Conservation (phyloP, 1,139 yeast species). For the Tardiomyces depauwii region DNA sequence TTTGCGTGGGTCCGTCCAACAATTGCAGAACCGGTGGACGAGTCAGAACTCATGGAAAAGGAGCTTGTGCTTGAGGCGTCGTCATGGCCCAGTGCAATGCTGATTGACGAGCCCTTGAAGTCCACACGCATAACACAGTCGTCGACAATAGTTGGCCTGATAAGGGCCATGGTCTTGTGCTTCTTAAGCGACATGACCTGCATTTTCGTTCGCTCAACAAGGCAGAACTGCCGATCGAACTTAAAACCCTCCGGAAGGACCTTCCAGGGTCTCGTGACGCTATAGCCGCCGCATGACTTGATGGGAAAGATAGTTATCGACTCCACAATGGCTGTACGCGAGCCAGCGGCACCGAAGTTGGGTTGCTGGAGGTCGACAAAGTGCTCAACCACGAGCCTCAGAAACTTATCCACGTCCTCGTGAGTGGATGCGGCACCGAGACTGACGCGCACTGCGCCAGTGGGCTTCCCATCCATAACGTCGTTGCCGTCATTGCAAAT, state of each 20-base stretch:
- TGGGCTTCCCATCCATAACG: constrained; percentile 25
- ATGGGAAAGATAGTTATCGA: constrained; percentile 25
- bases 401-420: constrained; percentile 20
- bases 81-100: background rate
- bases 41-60: background rate
- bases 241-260: constrained; percentile 20
- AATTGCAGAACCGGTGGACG: constrained; percentile 1
- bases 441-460: constrained; percentile 32
- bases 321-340: constrained; percentile 6
- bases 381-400: background rate
- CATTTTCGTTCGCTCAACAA: constrained; percentile 18
- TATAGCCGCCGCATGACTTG: constrained; percentile 28
- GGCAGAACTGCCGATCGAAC: constrained; percentile 27
- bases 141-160: constrained; percentile 17
- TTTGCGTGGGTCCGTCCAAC: constrained; percentile 8
- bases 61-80: background rate
- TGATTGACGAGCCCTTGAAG: background rate
- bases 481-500: constrained; percentile 33
- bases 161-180: constrained; percentile 22
- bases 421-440: constrained; percentile 29
- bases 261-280: constrained; percentile 23
- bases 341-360: background rate
- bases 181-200: constrained; percentile 22
- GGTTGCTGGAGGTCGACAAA: background rate
- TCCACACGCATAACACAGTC: background rate